Evolutionary conservation across 176 grass and related monocot species (phyloP), one percentile per base, ranked within the genome.

Genomic region (Carex cristatella): DNA sequence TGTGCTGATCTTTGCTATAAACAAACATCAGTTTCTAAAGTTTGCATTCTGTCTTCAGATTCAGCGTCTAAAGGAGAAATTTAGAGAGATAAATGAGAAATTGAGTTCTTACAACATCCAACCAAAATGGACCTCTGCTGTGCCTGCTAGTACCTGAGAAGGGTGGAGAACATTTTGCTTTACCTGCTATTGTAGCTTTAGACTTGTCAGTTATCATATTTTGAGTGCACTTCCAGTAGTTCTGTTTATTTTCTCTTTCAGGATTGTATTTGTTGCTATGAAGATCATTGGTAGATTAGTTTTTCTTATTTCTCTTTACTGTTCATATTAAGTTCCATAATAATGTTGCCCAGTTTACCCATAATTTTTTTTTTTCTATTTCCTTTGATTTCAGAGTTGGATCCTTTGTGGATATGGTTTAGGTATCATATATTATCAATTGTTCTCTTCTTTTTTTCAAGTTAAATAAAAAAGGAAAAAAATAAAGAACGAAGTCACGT

Each of bases 41-140:
- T 82, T 82, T 10, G 23, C 28, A 53, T 72, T 7, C 27, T 86
- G 62, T 37, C 33, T 91, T 81, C 91, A 98, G 93, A 87, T 95
- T 79, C 91, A 95, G 87, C 84, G 86, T 19, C 82, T 95, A 58
- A 95, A 94, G 84, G 91, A 91, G 81, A 98, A 95, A 76, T 98
- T 98, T 64, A 88, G 85, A 65, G 93, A 94, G 81, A 93, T 94
- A 93, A 92, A 95, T 61, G 89, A 90, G 80, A 90, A 92, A 86
- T 80, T 98, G 82, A 93, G 57, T 79, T 90, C 46, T 73, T 84
- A 87, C 59, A 85, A 86, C 61, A 69, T 86, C 61, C 78, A 87
- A 81, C 83, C 42, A 63, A 79, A 84, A 73, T 49, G 15, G 7
- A 16, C 62, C 18, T 14, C 40, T 51, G 16, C 6, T 32, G 51